These are phyloP conservation scores for Tetracladium setigerum DNA, from an alignment of 495 filamentous ascomycete genomes.

Conservation along the genomic window DNA sequence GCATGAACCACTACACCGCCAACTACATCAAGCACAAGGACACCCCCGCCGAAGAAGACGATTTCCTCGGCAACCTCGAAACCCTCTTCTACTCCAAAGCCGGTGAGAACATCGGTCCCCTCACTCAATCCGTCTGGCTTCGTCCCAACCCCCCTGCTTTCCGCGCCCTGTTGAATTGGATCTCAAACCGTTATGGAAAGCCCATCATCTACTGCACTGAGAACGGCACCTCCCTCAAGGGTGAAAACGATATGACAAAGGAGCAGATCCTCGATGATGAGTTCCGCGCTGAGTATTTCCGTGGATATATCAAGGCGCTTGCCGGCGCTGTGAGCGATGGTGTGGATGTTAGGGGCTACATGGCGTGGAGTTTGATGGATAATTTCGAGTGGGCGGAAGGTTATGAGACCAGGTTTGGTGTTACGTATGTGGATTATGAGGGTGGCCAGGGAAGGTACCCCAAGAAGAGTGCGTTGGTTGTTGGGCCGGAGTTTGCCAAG, in stretches of 20 bases:
- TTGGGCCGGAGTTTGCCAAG: constrained; percentile 54
- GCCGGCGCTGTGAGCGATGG: constrained; percentile 60
- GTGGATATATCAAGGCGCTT: constrained; percentile 65
- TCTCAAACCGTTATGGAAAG: constrained; percentile 64
- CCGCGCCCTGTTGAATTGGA: constrained; percentile 69
- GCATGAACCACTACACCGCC: constrained; percentile 81
- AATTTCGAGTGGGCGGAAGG: constrained; percentile 68
- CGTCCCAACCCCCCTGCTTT: constrained; percentile 65
- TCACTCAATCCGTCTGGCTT: constrained; percentile 71
- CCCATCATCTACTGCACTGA: constrained; percentile 78
- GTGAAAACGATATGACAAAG: constrained; percentile 64
- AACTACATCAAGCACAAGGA: constrained; percentile 72
- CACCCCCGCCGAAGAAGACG: constrained; percentile 46
- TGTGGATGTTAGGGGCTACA: constrained; percentile 63
- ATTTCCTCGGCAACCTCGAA: constrained; percentile 65
- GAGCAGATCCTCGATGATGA: constrained; percentile 66
- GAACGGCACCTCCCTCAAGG: constrained; percentile 71
- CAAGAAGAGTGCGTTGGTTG: constrained; percentile 67
- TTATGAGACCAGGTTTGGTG: constrained; percentile 77
- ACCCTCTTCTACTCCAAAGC: constrained; percentile 58
- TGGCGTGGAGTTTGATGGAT: constrained; percentile 79
- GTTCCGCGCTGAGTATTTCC: constrained; percentile 68
- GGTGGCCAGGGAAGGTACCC: constrained; percentile 67
- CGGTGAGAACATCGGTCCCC: constrained; percentile 61
- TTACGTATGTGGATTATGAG: constrained; percentile 70